A percentile compares a stretch with the other conserved stretches of the same genome.
Conservation (phyloP, 768 basidiomycete genomes). For the Kondoa malvinella region DNA sequence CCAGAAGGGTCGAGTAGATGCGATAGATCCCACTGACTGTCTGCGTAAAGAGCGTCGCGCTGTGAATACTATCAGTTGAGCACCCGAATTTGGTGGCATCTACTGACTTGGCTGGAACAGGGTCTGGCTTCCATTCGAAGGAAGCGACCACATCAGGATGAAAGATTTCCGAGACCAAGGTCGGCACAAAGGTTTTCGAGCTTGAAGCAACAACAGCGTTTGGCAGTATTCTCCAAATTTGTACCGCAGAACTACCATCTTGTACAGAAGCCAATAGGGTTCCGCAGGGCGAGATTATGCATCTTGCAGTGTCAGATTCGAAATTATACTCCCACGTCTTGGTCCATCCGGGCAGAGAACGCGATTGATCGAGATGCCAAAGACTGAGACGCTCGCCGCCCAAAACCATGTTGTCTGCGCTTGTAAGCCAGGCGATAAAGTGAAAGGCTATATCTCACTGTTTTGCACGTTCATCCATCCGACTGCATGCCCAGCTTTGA, state of each 20-base stretch:
- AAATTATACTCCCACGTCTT: not conserved
- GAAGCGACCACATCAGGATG: not conserved
- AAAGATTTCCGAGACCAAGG: slow-evolving; percentile 12
- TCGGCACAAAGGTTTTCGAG: not conserved
- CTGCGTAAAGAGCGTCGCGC: slow-evolving; percentile 20
- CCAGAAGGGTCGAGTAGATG: slow-evolving; percentile 25
- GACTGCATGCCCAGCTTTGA: slow-evolving; percentile 7
- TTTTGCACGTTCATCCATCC: slow-evolving; percentile 11
- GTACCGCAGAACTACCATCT: not conserved
- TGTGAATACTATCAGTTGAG: slow-evolving; percentile 7
- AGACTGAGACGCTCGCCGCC: not conserved
- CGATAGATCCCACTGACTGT: slow-evolving; percentile 19
- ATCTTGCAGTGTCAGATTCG: not conserved
- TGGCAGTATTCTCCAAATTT: not conserved
- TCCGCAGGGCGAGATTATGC: not conserved
- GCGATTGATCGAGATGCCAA: not conserved
- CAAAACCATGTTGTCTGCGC: not conserved
- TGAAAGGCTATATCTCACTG: slow-evolving; percentile 1
- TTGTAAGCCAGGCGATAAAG: not conserved
- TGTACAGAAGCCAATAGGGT: not conserved
- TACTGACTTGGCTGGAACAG: not conserved
- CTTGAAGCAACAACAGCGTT: slow-evolving; percentile 6
- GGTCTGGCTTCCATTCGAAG: not conserved
- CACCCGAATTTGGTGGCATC: not conserved
- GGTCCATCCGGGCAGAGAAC: not conserved